phyloP scores from a whole-genome alignment of 2,329 filamentous ascomycete genomes.

The Venturia pyrina region DNA sequence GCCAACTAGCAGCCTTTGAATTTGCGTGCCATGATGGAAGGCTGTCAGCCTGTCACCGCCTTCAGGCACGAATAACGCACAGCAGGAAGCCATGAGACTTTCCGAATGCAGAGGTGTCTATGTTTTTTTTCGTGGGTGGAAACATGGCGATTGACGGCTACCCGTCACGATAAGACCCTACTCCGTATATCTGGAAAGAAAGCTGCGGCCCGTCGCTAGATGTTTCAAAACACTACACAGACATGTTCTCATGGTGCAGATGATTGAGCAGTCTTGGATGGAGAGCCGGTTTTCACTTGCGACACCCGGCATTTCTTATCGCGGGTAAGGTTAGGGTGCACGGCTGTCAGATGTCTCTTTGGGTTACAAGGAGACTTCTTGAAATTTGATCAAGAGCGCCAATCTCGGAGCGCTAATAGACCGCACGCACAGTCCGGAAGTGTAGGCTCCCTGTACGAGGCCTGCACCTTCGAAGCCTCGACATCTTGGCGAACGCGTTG shows the following conservation, averaged over 20 bases:
- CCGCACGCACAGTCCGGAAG: background rate
- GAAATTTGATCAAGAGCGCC: background rate
- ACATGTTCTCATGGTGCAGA: background rate
- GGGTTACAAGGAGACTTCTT: background rate
- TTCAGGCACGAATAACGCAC: background rate
- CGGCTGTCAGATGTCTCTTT: background rate
- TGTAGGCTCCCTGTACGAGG: background rate
- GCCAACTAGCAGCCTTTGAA: no score
- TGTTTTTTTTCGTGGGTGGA: background rate
- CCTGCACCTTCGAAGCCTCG: background rate
- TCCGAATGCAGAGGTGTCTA: background rate
- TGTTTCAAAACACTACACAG: background rate
- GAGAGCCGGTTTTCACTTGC: background rate
- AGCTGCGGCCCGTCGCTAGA: background rate
- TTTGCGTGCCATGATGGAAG: background rate
- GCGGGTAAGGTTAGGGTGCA: background rate
- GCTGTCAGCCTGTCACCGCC: background rate
- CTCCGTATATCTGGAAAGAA: no score
- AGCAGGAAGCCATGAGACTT: background rate
- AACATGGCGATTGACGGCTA: background rate
- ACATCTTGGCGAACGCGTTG: background rate
- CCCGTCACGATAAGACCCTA: no score
- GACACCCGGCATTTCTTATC: background rate
- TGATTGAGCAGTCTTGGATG: no score
- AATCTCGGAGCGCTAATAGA: background rate